Evolutionary conservation across 331 rosid genomes (phyloP).

Genomic region (Pyracantha coccinea): DNA sequence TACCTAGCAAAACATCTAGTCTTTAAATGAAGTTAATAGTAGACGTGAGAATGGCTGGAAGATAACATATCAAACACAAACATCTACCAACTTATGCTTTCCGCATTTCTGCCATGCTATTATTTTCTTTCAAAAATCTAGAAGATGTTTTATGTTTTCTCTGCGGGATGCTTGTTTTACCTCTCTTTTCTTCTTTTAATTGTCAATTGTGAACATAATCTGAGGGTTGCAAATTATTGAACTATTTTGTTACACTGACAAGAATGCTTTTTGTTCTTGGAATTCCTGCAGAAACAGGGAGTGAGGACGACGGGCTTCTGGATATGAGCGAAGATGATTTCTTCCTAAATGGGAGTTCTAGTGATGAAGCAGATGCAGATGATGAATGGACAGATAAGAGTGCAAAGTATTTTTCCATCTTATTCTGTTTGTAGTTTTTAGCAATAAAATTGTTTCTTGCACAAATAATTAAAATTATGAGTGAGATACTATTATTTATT

Average conservation of each 20-base stretch:
- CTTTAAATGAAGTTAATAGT: not conserved
- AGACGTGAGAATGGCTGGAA: not conserved
- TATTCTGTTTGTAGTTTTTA: not conserved
- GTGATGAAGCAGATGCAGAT: constrained; percentile 96
- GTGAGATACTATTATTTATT: not conserved
- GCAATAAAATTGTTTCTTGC: not conserved
- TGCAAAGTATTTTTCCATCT: constrained; percentile 44
- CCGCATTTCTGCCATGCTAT: not conserved
- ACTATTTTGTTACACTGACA: not conserved
- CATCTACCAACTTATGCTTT: not conserved
- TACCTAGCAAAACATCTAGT: not conserved
- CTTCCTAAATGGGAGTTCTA: constrained; percentile 78
- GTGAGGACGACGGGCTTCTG: constrained; percentile 94
- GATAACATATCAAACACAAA: not conserved
- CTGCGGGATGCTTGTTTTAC: not conserved
- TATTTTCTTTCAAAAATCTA: no score
- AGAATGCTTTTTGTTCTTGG: not conserved
- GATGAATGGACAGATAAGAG: constrained; percentile 99
- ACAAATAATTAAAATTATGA: not conserved
- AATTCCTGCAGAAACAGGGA: constrained; percentile 80
- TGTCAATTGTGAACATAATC: not conserved
- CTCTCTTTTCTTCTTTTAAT: not conserved
- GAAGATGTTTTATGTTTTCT: not conserved
- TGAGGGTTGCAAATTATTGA: not conserved
- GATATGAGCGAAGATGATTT: constrained; percentile 98